Conservation (phyloP, 768 basidiomycete species). For the Glaciozyma antarctica region DNA sequence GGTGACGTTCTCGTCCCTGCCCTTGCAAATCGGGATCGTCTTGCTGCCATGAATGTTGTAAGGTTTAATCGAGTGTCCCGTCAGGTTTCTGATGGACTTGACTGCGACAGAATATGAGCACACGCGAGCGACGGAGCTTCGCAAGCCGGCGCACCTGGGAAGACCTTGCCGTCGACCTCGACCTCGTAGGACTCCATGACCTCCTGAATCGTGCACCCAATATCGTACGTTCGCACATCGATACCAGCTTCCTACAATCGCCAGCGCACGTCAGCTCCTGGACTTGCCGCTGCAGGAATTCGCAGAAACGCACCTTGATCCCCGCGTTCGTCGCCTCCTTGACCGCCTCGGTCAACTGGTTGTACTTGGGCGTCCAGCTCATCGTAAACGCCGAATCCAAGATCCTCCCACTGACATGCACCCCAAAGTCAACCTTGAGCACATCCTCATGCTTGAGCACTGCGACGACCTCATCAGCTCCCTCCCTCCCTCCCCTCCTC, state of each 20-base stretch:
- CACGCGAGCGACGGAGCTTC: neutral
- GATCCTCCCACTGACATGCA: constrained; percentile 93
- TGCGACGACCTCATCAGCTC: constrained; percentile 37
- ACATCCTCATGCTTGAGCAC: constrained; percentile 77
- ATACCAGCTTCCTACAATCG: constrained; percentile 77
- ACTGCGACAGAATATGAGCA: constrained; percentile 46
- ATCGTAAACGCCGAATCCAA: constrained; percentile 93
- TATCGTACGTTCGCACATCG: constrained; percentile 83
- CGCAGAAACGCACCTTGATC: constrained; percentile 52
- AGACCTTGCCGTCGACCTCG: constrained; percentile 65
- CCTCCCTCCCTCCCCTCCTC: constrained; percentile 3
- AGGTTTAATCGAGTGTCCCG: constrained; percentile 81
- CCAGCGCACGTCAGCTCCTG: neutral
- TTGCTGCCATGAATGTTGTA: constrained; percentile 89
- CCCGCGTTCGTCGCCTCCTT: constrained; percentile 91
- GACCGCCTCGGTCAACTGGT: constrained; percentile 79
- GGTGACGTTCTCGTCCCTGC: constrained; percentile 50
- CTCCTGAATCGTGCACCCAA: constrained; percentile 86
- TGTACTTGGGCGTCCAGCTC: constrained; percentile 75
- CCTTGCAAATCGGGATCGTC: constrained; percentile 57
- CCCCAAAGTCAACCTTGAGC: constrained; percentile 93
- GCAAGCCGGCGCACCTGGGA: constrained; percentile 17
- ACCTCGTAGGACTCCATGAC: constrained; percentile 99
- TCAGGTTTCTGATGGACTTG: constrained; percentile 85
- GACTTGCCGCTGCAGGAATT: no score